phyloP scores from a whole-genome alignment of 169 alveolate genomes.

The Plasmodium relictum region DNA sequence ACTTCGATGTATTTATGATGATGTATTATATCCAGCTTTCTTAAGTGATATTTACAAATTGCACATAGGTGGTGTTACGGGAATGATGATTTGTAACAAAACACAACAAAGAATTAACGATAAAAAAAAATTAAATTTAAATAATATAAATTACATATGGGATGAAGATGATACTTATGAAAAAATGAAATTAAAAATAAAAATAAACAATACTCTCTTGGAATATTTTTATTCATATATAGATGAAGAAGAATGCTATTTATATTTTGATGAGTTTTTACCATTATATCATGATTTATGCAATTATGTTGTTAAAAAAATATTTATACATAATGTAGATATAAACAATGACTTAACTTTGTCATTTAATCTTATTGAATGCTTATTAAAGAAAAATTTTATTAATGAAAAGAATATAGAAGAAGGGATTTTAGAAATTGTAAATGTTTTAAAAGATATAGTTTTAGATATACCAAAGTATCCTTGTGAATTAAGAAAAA shows the following conservation, averaged over 20 bases:
- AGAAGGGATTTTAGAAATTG: conserved; percentile 42
- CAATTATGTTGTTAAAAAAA: conserved; percentile 72
- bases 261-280: conserved; percentile 63
- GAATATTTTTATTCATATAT: conserved; percentile 74
- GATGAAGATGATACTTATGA: conserved; percentile 79
- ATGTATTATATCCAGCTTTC: conserved; percentile 72
- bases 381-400: conserved; percentile 38
- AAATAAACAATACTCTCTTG: conserved; percentile 65
- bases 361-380: conserved; percentile 47
- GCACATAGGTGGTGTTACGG: conserved; percentile 76
- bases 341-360: conserved; percentile 48
- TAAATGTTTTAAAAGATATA: conserved; percentile 50
- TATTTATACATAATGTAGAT: conserved; percentile 62
- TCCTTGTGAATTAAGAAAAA: conserved; percentile 49
- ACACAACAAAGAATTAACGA: conserved; percentile 70
- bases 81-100: conserved; percentile 76
- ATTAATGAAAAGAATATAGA: conserved; percentile 57
- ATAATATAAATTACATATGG: conserved; percentile 61
- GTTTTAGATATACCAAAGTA: conserved; percentile 73
- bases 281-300: conserved; percentile 68
- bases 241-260: conserved; percentile 61
- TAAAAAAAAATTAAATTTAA: conserved; percentile 47
- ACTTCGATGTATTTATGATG: conserved; percentile 69
- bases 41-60: conserved; percentile 64
- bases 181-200: conserved; percentile 72